These are phyloP conservation scores for Aurinia saxatilis DNA, from an alignment of 345 rosid species.

Conservation along the genomic window DNA sequence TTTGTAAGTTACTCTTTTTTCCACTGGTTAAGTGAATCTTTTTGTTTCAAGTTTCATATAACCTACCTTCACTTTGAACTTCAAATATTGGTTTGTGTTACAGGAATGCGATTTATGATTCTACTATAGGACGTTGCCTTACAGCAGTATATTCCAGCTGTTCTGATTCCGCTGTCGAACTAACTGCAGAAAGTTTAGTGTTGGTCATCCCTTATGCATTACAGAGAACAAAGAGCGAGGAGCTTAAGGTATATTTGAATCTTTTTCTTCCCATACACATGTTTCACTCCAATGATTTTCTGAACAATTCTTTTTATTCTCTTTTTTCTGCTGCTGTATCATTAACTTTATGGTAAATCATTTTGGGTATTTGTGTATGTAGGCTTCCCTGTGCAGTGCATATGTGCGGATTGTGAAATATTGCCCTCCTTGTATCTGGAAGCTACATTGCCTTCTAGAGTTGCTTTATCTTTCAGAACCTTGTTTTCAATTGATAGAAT, in stretches of 20 bases:
- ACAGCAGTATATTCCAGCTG: slow-evolving; percentile 50
- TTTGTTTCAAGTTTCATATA: not conserved
- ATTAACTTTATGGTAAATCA: not conserved
- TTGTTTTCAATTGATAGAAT: slow-evolving; percentile 57
- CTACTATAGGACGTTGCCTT: slow-evolving; percentile 74
- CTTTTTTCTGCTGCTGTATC: not conserved
- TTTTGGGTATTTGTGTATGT: slow-evolving; percentile 14
- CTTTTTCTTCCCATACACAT: slow-evolving; percentile 10
- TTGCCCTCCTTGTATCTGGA: slow-evolving; percentile 82
- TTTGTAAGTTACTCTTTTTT: not conserved
- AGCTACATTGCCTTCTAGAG: slow-evolving; percentile 54
- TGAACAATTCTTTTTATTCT: not conserved
- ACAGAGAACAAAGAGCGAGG: slow-evolving; percentile 66
- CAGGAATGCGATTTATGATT: slow-evolving; percentile 69
- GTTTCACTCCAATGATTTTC: slow-evolving; percentile 7
- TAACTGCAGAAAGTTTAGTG: slow-evolving; percentile 63
- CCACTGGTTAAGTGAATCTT: not conserved
- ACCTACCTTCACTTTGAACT: slow-evolving; percentile 12
- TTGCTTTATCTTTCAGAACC: slow-evolving; percentile 61
- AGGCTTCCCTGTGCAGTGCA: slow-evolving; percentile 78
- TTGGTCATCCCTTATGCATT: slow-evolving; percentile 47
- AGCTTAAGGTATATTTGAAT: slow-evolving; percentile 60
- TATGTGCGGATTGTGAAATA: slow-evolving; percentile 60
- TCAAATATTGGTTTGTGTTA: slow-evolving; percentile 19
- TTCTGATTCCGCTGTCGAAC: slow-evolving; percentile 58